These are phyloP conservation scores for Globisporangium acanthophoron DNA, from an alignment of 352 stramenopile genomes.

Conservation along the genomic window DNA sequence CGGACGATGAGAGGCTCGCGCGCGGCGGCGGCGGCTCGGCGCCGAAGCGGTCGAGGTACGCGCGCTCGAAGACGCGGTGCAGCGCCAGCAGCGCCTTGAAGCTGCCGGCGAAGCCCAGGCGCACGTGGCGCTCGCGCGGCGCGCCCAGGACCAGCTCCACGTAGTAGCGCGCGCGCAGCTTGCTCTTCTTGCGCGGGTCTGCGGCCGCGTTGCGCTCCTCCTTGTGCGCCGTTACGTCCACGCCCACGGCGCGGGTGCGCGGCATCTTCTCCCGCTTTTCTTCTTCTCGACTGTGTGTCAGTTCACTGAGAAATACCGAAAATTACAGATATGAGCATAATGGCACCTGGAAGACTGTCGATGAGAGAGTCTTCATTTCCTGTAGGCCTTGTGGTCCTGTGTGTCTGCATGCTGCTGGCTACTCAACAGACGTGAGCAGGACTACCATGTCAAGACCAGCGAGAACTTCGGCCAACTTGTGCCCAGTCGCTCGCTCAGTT, in stretches of 20 bases:
- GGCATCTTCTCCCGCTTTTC: background rate
- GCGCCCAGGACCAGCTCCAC: constrained; percentile 60
- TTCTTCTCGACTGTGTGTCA: too few species aligned
- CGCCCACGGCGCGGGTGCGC: constrained; percentile 19
- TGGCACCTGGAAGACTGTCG: too few species aligned
- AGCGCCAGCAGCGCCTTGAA: constrained; percentile 55
- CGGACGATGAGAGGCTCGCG: constrained; percentile 38
- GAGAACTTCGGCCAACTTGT: too few species aligned
- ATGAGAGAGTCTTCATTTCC: too few species aligned
- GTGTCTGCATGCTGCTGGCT: too few species aligned
- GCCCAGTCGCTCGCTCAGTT: too few species aligned
- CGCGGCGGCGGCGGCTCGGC: constrained; percentile 11
- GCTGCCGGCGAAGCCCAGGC: constrained; percentile 54
- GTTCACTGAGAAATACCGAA: too few species aligned
- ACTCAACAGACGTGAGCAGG: too few species aligned
- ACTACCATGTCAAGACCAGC: too few species aligned
- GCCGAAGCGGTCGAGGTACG: constrained; percentile 35
- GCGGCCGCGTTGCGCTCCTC: constrained; percentile 43
- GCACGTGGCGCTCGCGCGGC: constrained; percentile 42
- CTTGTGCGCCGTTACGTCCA: constrained; percentile 66
- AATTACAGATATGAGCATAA: background rate
- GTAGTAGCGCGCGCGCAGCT: constrained; percentile 62
- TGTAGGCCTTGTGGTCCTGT: too few species aligned
- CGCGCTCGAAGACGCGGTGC: constrained; percentile 35
- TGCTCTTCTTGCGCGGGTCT: constrained; percentile 34